Conservation (phyloP, 192 early-diverging fungal species). For the Podila horticola region DNA sequence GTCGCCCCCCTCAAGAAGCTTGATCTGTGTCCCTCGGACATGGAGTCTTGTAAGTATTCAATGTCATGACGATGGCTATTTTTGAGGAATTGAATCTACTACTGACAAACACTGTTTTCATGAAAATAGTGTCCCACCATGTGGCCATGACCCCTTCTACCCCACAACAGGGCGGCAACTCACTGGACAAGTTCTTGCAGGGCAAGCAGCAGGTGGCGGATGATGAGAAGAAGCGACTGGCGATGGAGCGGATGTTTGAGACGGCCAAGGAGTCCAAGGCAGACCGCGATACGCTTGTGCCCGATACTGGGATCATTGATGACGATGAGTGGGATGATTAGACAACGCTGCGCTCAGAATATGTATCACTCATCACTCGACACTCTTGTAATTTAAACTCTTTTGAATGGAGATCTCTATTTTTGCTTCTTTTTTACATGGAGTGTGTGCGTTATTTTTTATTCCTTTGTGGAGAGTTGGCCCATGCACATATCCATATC, state of each 20-base stretch:
- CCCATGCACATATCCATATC: too few species aligned
- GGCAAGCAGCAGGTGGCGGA: conserved; percentile 45
- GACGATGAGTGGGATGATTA: conserved; percentile 51
- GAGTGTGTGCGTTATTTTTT: too few species aligned
- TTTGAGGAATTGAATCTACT: not conserved
- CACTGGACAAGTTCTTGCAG: conserved; percentile 42
- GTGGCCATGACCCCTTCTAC: conserved; percentile 17
- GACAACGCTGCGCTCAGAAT: too few species aligned
- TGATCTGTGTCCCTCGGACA: conserved; percentile 24
- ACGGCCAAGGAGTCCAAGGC: conserved; percentile 47
- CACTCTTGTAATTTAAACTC: too few species aligned
- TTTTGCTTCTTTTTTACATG: too few species aligned
- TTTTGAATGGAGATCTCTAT: too few species aligned
- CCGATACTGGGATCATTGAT: conserved; percentile 32
- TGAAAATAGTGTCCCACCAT: conserved; percentile 21
- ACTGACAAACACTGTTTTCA: not conserved
- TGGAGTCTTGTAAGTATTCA: conserved; percentile 36
- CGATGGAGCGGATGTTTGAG: conserved; percentile 51
- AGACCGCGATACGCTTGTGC: conserved; percentile 42
- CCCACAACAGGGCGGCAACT: conserved; percentile 19
- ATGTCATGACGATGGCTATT: not conserved
- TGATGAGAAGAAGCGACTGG: conserved; percentile 32
- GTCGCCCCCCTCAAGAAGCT: conserved; percentile 2
- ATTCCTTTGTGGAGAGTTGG: too few species aligned
- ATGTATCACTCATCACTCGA: not conserved